Evolutionary conservation across 2,329 filamentous ascomycete genomes (phyloP), one percentile per base, ranked within the genome.

Genomic region (Arthrobotrys pseudoclavata): DNA sequence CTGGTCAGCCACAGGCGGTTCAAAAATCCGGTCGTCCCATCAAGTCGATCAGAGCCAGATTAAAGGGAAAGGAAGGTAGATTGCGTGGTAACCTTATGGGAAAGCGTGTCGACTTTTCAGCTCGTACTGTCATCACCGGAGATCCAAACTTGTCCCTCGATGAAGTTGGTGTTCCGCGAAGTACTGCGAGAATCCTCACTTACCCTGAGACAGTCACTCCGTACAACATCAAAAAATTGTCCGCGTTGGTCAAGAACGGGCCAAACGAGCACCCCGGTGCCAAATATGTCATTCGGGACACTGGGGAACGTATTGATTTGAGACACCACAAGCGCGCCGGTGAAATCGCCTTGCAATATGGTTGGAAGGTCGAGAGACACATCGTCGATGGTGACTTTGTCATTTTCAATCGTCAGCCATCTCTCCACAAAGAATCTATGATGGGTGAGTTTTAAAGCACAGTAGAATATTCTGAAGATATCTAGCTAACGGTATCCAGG

Each of bases 371-470:
- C 40, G 96, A 99, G 85, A 91, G 96, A 79, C 96, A 99, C 85
- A 89, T 99, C 80, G 91, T 97, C 82, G 93, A 97, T 82, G 95
- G 95, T 72, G 96, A 99, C 84, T 96, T 93, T 80, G 98, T 99
- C 85, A 94, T 99, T 83, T 99, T 99, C 89, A 99, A 99, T 84
- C 96, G 96, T 87, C 96, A 99, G 83, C 96, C 96, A 0, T 99
- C 96, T 40, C 87, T 99, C 82, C 96, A 99, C 88, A 99, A 99
- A 85, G 96, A 99, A 84, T 99, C 96, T 77, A 99, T 99, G 96
- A 99, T 99, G 96, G 96, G 93, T 75, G 47, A 22, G 63, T 68
- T 53, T 45, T 4, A 20, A 15, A 18, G 13, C 3, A 13, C 10
- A 2, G 12, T 50, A 47, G 18, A n/a, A 53, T 0, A 12, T 18